Evolutionary conservation across 352 stramenopile species (phyloP).

Genomic region (Phytophthora ramorum): DNA sequence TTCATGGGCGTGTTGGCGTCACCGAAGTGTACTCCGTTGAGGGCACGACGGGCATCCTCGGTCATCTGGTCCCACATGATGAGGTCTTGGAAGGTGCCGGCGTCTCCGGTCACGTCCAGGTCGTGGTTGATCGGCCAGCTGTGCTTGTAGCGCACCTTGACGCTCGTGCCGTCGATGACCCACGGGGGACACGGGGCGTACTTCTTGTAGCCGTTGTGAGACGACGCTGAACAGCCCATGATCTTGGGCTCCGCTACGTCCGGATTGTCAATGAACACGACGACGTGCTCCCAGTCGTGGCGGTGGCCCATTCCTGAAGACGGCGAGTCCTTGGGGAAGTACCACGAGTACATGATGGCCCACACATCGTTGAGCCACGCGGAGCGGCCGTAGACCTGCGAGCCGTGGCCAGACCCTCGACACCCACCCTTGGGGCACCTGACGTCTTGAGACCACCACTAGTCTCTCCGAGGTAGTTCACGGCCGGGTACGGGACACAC

Average conservation of each 20-base stretch:
- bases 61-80: constrained; percentile 37
- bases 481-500: background rate
- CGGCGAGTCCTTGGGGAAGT: constrained; percentile 58
- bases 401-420: background rate
- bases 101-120: constrained; percentile 18
- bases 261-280: constrained; percentile 49
- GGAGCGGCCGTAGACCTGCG: background rate
- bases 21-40: background rate
- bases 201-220: constrained; percentile 37
- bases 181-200: constrained; percentile 19
- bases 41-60: background rate
- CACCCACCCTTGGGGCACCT: background rate
- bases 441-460: background rate
- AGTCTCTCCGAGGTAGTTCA: background rate
- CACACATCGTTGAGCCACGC: background rate
- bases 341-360: constrained; percentile 54
- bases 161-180: constrained; percentile 21
- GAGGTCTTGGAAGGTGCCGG: constrained; percentile 22
- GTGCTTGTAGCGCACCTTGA: constrained; percentile 38
- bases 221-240: constrained; percentile 26
- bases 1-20: background rate
- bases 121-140: constrained; percentile 35
- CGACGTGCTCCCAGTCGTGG: constrained; percentile 51
- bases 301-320: constrained; percentile 40
- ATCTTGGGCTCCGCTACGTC: constrained; percentile 25